These are phyloP conservation scores for Fusarium sp. DNA, from an alignment of 2,329 filamentous ascomycete genomes.

Conservation along the genomic window DNA sequence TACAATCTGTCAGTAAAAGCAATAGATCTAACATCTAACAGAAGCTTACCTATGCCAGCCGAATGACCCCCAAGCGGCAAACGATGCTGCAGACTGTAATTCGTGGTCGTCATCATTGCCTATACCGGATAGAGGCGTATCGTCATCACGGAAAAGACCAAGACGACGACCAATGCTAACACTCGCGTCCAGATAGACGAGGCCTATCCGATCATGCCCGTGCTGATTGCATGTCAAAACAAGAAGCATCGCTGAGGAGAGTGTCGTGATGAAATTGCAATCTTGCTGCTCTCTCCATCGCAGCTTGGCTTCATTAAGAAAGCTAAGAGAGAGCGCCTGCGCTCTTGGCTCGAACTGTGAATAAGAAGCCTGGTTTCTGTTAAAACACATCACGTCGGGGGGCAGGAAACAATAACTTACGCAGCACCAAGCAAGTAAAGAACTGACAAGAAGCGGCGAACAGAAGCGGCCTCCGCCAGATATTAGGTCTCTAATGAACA, in stretches of 20 bases:
- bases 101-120: background rate
- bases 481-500: slow-evolving; percentile 8
- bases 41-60: slow-evolving; percentile 23
- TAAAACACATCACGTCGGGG: fast-evolving
- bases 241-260: slow-evolving; percentile 19
- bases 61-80: slow-evolving; percentile 20
- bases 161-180: background rate
- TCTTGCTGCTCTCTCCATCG: slow-evolving; percentile 1
- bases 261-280: background rate
- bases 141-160: background rate
- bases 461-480: slow-evolving; percentile 8
- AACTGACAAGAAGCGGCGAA: slow-evolving; percentile 17
- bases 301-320: slow-evolving; percentile 8
- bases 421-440: slow-evolving; percentile 28
- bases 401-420: background rate
- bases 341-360: slow-evolving; percentile 21
- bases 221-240: slow-evolving; percentile 20
- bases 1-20: background rate
- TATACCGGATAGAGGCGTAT: background rate
- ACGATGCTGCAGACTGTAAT: slow-evolving; percentile 2
- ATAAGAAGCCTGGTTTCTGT: slow-evolving; percentile 6
- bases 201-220: background rate
- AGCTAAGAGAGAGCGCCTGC: background rate
- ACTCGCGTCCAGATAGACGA: slow-evolving; percentile 18
- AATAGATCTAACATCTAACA: fast-evolving